Evolutionary conservation across 139 green algal genomes (phyloP).

Genomic region (Coccomyxa sp.): DNA sequence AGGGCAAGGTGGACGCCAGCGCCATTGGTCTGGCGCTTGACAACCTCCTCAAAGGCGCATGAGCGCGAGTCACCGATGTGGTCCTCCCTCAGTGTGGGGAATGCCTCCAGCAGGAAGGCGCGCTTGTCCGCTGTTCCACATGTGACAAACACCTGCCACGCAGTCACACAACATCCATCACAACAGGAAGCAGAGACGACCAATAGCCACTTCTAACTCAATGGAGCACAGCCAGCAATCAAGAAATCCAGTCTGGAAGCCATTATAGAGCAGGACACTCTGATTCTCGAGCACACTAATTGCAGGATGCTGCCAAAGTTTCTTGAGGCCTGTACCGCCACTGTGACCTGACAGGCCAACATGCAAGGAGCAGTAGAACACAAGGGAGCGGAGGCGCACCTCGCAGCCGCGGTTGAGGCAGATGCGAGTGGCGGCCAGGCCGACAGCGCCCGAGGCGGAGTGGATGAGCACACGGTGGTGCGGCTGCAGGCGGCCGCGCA

Average conservation of each 20-base stretch:
- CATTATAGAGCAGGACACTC: too few species aligned
- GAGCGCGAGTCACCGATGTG: constrained; percentile 2
- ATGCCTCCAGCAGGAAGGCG: neutral
- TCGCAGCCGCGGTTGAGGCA: constrained; percentile 2
- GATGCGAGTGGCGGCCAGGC: constrained; percentile 1
- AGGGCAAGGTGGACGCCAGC: constrained; percentile 1
- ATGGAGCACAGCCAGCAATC: too few species aligned
- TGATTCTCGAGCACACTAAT: too few species aligned
- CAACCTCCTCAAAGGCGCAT: constrained; percentile 3
- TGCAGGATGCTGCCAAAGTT: too few species aligned
- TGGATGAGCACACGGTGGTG: neutral
- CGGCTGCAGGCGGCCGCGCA: constrained; percentile 1
- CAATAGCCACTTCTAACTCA: too few species aligned
- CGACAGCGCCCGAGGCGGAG: constrained; percentile 1
- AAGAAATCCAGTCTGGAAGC: too few species aligned
- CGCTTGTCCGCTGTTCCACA: constrained; percentile 1
- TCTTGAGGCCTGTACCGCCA: neutral
- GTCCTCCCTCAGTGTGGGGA: neutral
- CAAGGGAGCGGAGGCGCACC: neutral
- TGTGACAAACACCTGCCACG: neutral
- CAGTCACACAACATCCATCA: neutral
- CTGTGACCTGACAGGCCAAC: neutral
- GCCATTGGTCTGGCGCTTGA: neutral
- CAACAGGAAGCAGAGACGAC: too few species aligned
- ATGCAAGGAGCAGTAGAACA: neutral